phyloP scores from a whole-genome alignment of 1,139 yeast species.

The Meyerozyma guilliermondii region DNA sequence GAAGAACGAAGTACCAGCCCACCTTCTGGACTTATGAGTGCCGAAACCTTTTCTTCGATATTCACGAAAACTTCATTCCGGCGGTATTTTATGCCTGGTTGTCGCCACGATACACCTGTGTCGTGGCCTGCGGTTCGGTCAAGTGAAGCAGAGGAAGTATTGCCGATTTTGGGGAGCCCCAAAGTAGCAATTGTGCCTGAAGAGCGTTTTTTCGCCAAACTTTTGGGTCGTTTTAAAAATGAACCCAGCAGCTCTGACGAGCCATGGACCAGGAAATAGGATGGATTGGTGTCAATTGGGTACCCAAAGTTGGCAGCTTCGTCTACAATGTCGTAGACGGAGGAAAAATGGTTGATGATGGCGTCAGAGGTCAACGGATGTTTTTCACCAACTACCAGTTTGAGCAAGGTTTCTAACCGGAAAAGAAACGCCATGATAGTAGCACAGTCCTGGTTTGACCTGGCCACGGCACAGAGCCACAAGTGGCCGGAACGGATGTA shows the following conservation, averaged over 20 bases:
- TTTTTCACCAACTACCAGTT: constrained; percentile 4
- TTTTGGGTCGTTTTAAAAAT: not conserved
- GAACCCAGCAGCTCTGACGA: not conserved
- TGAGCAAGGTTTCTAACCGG: constrained; percentile 46
- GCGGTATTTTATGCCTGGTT: constrained; percentile 67
- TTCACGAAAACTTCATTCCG: constrained; percentile 78
- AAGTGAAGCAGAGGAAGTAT: not conserved
- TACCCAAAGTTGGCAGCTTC: constrained; percentile 79
- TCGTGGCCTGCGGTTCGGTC: not conserved
- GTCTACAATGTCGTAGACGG: constrained; percentile 61
- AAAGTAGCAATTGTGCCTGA: constrained; percentile 4
- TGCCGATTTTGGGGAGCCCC: not conserved
- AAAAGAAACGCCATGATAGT: constrained; percentile 74
- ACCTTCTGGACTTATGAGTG: constrained; percentile 57
- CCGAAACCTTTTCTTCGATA: constrained; percentile 69
- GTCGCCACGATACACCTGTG: constrained; percentile 56
- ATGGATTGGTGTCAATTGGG: constrained; percentile 29
- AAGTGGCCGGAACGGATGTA: constrained; percentile 66
- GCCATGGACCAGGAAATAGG: not conserved
- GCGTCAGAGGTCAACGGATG: constrained; percentile 23
- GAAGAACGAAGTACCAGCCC: constrained; percentile 57
- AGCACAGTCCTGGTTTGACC: constrained; percentile 85
- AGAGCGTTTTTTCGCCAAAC: constrained; percentile 2
- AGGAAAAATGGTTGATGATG: constrained; percentile 50
- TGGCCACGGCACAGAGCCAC: constrained; percentile 82